Evolutionary conservation across 768 basidiomycete species (phyloP).

Genomic region (Sporobolomyces pararoseus): DNA sequence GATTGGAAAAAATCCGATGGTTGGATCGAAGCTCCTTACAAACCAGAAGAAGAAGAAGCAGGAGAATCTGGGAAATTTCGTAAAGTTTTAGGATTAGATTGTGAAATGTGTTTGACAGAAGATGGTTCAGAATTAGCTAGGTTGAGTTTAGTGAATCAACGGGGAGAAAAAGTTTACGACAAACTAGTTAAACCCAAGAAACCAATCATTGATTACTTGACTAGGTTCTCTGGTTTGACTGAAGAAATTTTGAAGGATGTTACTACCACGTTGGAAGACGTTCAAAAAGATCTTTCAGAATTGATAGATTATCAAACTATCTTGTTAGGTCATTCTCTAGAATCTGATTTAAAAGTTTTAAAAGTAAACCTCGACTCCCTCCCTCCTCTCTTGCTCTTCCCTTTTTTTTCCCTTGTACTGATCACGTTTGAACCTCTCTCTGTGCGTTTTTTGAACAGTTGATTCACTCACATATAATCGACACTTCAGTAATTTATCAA

Average conservation of each 20-base stretch:
- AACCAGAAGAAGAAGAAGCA: slow-evolving; percentile 34
- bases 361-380: slow-evolving; percentile 50
- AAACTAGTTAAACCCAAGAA: slow-evolving; percentile 81
- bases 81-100: slow-evolving; percentile 78
- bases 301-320: slow-evolving; percentile 58
- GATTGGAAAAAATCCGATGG: slow-evolving; percentile 52
- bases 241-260: slow-evolving; percentile 63
- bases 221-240: slow-evolving; percentile 94
- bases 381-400: background rate
- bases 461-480: slow-evolving; percentile 79
- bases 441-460: too few species aligned
- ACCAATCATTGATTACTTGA: slow-evolving; percentile 86
- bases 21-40: slow-evolving; percentile 77
- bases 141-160: slow-evolving; percentile 76
- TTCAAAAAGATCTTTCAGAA: slow-evolving; percentile 65
- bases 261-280: slow-evolving; percentile 72
- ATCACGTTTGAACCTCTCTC: too few species aligned
- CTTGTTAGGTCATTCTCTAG: slow-evolving; percentile 89
- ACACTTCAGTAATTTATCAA: slow-evolving; percentile 83
- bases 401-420: background rate
- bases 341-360: slow-evolving; percentile 85
- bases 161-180: slow-evolving; percentile 74
- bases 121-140: slow-evolving; percentile 85
- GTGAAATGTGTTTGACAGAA: slow-evolving; percentile 92
- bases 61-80: slow-evolving; percentile 28